Evolutionary conservation across 371 early-diverging fungal species (phyloP), one percentile per base, ranked within the genome.

Genomic region (Aphelidium insulamus): DNA sequence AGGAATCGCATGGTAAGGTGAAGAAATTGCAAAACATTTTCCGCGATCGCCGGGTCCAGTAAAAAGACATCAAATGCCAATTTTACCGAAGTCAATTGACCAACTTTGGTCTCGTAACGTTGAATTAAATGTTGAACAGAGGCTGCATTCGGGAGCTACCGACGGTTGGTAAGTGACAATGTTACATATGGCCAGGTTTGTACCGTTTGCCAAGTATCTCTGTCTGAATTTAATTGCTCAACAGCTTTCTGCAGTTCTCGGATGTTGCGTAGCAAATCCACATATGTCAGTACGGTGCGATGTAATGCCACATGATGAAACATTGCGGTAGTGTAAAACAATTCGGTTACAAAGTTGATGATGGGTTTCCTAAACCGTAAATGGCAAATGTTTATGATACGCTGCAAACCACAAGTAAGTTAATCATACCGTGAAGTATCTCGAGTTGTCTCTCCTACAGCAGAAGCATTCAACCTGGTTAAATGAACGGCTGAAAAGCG

Each of bases 311-410:
- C 69, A 48, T 90, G 90, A 40, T 77, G 56, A 11, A 69, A 61
- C 1, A 62, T 52, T 11, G 82, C 49, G 0, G 88, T 72, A 12
- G 86, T 44, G 40, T 68, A 81, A 45, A 91, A 92, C 7, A 72
- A 50, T 30, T 91, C 85, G 1, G 88, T 64, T 30, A 91, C 77
- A 43, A 95, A 95, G 48, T 79, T 73, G 34, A 59, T 44, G 4
- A 48, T 10, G 21, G 7, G 17, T 26, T 11, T 11, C 11, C 27
- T 15, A 19, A 8, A 2, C 9, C 22, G 11, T 23, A 10, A 9
- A 23, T 17, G 12, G n/a, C 15, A 21, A 10, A 12, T 10, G 33
- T 17, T 39, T 38, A 48, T 44, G 17, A 33, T 43, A 42, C 5
- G 32, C 47, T 63, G 41, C 26, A 12, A 36, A 37, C 16, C 21